Percentiles rank a stretch among this genome's conserved stretches.
These are phyloP conservation scores for Miamiensis avidus DNA, from an alignment of 169 alveolate species.

Conservation along the genomic window DNA sequence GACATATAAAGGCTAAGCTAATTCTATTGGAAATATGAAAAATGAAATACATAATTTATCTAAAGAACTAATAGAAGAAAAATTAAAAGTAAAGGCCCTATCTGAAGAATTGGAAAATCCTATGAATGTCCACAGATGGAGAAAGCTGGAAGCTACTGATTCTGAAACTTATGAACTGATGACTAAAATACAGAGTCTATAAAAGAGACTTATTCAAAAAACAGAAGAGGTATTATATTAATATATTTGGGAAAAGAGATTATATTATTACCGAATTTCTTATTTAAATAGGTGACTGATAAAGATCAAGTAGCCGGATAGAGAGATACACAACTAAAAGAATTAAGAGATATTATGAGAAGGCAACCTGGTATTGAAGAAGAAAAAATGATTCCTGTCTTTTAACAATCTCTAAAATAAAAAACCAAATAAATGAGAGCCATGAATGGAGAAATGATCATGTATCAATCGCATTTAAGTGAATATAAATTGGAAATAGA, in stretches of 20 bases:
- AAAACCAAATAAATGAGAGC: conserved; percentile 80
- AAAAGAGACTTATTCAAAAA: conserved; percentile 83
- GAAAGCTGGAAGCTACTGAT: conserved; percentile 87
- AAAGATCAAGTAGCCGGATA: conserved; percentile 74
- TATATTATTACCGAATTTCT: too few relatives aligned
- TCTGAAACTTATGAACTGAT: conserved; percentile 87
- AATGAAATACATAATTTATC: conserved; percentile 77
- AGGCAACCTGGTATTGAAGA: conserved; percentile 86
- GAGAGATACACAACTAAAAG: conserved; percentile 78
- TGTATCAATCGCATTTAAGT: conserved; percentile 76
- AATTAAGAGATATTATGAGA: conserved; percentile 75
- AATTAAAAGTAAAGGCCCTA: conserved; percentile 78
- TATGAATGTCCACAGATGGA: conserved; percentile 90
- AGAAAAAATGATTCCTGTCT: conserved; percentile 75
- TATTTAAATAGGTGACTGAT: conserved; percentile 37
- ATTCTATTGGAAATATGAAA: conserved; percentile 79
- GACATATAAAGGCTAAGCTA: conserved; percentile 76
- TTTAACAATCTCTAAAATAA: conserved; percentile 75
- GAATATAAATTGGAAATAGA: conserved; percentile 87
- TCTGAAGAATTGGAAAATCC: conserved; percentile 86
- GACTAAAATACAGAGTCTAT: conserved; percentile 78
- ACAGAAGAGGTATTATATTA: conserved; percentile 73
- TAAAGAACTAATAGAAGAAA: conserved; percentile 80
- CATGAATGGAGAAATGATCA: conserved; percentile 80
- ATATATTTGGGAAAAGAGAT: too few relatives aligned